These are phyloP conservation scores for Centella asiatica DNA, from an alignment of 129 eudicot genomes.

Conservation along the genomic window DNA sequence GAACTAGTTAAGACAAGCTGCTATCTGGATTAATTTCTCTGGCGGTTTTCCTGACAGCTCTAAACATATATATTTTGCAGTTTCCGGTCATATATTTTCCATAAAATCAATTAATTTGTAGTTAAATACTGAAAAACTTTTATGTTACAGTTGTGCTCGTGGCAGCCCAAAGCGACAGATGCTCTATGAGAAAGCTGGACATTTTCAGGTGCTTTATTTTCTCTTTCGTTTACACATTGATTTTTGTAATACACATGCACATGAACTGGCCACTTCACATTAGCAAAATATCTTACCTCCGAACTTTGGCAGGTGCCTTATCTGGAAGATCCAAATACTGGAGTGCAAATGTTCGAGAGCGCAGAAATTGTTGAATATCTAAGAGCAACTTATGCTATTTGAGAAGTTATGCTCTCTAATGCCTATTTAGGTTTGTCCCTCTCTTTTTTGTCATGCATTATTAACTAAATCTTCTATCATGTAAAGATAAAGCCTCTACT, in stretches of 20 bases:
- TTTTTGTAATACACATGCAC: neutral
- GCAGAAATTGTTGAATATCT: slow-evolving; percentile 84
- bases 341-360: slow-evolving; percentile 94
- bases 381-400: slow-evolving; percentile 77
- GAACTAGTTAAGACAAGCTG: neutral
- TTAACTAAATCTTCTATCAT: neutral
- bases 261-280: neutral
- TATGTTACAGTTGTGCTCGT: slow-evolving; percentile 83
- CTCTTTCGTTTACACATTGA: neutral
- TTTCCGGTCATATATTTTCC: neutral
- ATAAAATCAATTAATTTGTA: neutral
- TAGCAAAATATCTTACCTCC: neutral
- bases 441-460: neutral
- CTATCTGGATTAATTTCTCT: no score
- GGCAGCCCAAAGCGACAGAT: slow-evolving; percentile 94
- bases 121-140: slow-evolving; percentile 1
- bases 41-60: neutral
- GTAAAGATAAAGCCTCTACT: neutral
- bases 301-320: slow-evolving; percentile 58
- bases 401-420: slow-evolving; percentile 16
- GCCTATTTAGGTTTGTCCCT: slow-evolving; percentile 4
- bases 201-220: slow-evolving; percentile 56
- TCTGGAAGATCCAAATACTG: slow-evolving; percentile 96
- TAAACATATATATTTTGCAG: neutral
- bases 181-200: slow-evolving; percentile 56